Base-by-base conservation (phyloP, 495 filamentous ascomycete species). In the Talaromyces stipitatus region DNA sequence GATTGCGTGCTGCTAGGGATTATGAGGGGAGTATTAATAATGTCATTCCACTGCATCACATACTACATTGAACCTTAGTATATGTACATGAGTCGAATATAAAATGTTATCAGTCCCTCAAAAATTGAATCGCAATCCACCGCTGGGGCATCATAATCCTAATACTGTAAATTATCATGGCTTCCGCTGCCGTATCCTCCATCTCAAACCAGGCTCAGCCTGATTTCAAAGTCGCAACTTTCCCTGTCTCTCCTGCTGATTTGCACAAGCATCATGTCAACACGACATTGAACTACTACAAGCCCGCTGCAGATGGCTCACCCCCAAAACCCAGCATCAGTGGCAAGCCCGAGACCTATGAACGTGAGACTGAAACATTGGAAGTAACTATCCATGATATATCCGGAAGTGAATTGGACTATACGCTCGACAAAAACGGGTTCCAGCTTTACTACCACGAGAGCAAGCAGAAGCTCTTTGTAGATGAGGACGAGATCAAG, bases 401-500 rank as follows among this genome's bases (percentile, higher is more conserved):
- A 55, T 72, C 70, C 23, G 78, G 78, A 18, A 65, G 70, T n/a
- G 78, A 80, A 58, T 64, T 72, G 1, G 69, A 78, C 58, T 81
- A 78, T 58, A 69, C 71, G 0, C 62, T 82, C 16, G 78, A 82
- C 59, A 64, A 55, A 3, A 70, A 73, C 16, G 78, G 78, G 0
- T 82, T 81, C 63, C 77, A 82, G 63, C 68, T 73, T 18, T 71
- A 75, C 50, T 74, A 72, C 30, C 78, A 80, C 56, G 62, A 65
- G 30, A 79, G 76, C 61, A 50, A 51, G 6, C 77, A 81, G 59
- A 81, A 72, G 29, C 72, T 73, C 4, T 81, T 82, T 29, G 57
- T 72, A 4, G 85, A 90, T 59, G 85, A 89, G n/a, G 84, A 81
- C 16, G 69, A 84, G 60, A 87, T 89, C 70, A 82, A 85, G 64